Conservation (phyloP, 805 yeast species). For the Torulaspora quercuum region DNA sequence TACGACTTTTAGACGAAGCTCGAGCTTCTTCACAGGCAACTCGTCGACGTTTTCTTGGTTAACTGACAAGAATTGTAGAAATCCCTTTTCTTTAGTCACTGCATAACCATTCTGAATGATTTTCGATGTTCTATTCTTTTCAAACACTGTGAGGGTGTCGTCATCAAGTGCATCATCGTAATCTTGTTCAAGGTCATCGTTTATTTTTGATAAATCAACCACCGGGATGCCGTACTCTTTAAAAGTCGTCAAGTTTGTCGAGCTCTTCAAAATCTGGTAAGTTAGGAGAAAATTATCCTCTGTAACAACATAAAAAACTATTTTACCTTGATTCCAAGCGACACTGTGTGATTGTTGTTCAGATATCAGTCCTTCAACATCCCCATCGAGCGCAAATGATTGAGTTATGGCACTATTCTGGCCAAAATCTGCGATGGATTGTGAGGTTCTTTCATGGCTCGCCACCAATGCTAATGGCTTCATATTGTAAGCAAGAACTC, state of each 20-base stretch:
- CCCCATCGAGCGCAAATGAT: conserved; percentile 16
- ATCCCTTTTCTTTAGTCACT: conserved; percentile 31
- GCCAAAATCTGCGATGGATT: conserved; percentile 35
- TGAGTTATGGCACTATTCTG: conserved; percentile 22
- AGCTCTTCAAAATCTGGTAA: conserved; percentile 30
- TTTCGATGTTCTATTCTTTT: conserved; percentile 28
- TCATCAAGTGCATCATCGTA: conserved; percentile 28
- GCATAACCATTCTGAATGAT: conserved; percentile 37
- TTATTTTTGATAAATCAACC: conserved; percentile 14
- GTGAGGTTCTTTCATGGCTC: conserved; percentile 29
- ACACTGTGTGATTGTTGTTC: conserved; percentile 11
- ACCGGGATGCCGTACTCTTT: conserved; percentile 35
- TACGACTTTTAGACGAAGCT: conserved; percentile 31
- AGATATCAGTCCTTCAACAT: conserved; percentile 23
- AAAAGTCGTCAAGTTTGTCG: conserved; percentile 22
- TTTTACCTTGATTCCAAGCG: conserved; percentile 22
- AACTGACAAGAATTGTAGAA: conserved; percentile 26
- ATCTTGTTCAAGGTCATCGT: conserved; percentile 20
- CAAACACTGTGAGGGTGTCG: conserved; percentile 34
- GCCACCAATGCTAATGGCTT: conserved; percentile 36
- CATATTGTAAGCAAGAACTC: conserved; percentile 33
- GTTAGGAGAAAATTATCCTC: conserved; percentile 30
- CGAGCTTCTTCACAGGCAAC: conserved; percentile 32
- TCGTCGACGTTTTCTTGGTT: conserved; percentile 28
- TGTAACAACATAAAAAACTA: conserved; percentile 32